A percentile compares a stretch with the other conserved stretches of the same genome.
phyloP scores from a whole-genome alignment of 2,329 filamentous ascomycete genomes.

The Phaeosphaeria sp. region DNA sequence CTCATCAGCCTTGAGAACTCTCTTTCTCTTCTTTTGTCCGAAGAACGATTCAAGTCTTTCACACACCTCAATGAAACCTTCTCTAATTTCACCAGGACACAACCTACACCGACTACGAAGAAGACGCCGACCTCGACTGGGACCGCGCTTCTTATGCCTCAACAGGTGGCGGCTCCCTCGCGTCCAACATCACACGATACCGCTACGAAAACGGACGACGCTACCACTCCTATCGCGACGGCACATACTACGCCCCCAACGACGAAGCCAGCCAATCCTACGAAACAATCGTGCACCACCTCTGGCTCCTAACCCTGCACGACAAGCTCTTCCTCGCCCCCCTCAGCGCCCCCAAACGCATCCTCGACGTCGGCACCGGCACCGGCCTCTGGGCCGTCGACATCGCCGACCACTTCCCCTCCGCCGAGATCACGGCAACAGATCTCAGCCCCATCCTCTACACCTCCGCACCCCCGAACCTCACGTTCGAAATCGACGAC shows the following conservation, averaged over 20 bases:
- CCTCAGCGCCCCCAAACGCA: conserved; percentile 30
- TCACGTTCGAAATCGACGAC: conserved; percentile 56
- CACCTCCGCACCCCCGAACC: conserved; percentile 48
- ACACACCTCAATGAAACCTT: background rate
- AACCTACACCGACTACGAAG: conserved; percentile 30
- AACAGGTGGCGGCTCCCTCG: conserved; percentile 45
- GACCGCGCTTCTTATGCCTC: conserved; percentile 36
- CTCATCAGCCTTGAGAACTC: background rate
- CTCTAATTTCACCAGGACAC: conserved; percentile 25
- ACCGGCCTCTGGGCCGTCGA: conserved; percentile 48
- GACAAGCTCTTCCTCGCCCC: conserved; percentile 46
- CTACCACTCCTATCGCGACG: conserved; percentile 45
- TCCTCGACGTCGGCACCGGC: conserved; percentile 46
- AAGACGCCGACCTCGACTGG: conserved; percentile 31
- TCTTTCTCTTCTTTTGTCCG: background rate
- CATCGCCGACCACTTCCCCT: conserved; percentile 47
- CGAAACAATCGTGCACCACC: conserved; percentile 42
- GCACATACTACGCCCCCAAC: conserved; percentile 45
- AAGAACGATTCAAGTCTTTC: background rate
- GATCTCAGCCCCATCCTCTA: conserved; percentile 47
- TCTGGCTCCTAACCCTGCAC: conserved; percentile 44
- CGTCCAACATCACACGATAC: conserved; percentile 49
- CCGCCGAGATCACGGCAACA: conserved; percentile 43
- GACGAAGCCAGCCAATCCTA: conserved; percentile 38
- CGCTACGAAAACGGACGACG: conserved; percentile 47